phyloP scores from a whole-genome alignment of 2,329 filamentous ascomycete species.

The Sordariomycetes sp. region DNA sequence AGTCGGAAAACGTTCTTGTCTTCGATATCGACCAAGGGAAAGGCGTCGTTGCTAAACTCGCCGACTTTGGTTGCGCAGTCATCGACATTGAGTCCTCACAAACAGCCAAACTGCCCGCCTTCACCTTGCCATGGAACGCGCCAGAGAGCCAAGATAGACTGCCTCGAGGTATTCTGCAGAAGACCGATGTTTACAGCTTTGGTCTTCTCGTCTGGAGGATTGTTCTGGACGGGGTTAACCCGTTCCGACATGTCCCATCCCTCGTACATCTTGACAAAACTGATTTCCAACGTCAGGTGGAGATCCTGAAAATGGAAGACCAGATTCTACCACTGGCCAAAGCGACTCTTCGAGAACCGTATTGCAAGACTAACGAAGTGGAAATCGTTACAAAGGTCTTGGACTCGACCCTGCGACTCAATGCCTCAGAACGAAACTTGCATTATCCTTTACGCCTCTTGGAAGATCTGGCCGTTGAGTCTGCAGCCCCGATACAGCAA shows the following conservation, averaged over 20 bases:
- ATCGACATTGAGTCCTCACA: background rate
- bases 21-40: background rate
- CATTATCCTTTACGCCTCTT: background rate
- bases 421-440: background rate
- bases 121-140: background rate
- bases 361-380: background rate
- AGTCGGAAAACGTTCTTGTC: background rate
- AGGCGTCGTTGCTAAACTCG: background rate
- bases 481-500: background rate
- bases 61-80: background rate
- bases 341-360: background rate
- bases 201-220: background rate
- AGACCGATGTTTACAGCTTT: background rate
- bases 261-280: background rate
- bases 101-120: background rate
- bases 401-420: background rate
- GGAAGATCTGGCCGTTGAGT: background rate
- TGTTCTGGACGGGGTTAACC: background rate
- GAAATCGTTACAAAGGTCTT: background rate
- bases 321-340: background rate
- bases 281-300: background rate
- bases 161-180: background rate
- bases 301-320: background rate
- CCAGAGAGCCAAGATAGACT: background rate
- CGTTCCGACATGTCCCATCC: background rate